Conservation (phyloP, 306 rosid species). For the Cicer chorassanicum region DNA sequence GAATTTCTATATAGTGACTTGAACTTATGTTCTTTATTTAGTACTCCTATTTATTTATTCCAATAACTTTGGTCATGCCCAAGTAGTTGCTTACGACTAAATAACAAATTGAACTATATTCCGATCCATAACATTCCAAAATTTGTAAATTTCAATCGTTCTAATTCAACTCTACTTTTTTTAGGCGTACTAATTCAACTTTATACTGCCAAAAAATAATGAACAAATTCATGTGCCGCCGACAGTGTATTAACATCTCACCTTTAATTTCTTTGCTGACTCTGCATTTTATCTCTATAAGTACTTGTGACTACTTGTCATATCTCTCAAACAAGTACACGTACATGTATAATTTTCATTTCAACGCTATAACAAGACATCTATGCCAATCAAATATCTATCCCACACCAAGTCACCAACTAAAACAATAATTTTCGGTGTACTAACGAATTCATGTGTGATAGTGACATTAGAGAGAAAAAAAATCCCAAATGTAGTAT, state of each 20-base stretch:
- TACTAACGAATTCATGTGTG: slow-evolving; percentile 40
- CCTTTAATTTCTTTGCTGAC: slow-evolving; percentile 10
- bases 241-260: slow-evolving; percentile 38
- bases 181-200: background rate
- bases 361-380: slow-evolving; percentile 4
- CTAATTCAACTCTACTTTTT: background rate
- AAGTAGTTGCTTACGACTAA: background rate
- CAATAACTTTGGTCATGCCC: background rate
- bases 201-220: background rate
- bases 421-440: slow-evolving; percentile 24
- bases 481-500: background rate
- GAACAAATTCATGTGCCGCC: slow-evolving; percentile 41
- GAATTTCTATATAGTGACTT: background rate
- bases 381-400: slow-evolving; percentile 17
- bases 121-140: background rate
- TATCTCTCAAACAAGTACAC: slow-evolving; percentile 44
- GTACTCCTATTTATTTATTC: background rate
- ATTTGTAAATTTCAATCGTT: background rate
- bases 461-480: background rate
- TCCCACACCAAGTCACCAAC: slow-evolving; percentile 24
- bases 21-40: background rate
- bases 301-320: slow-evolving; percentile 36
- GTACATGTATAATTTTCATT: slow-evolving; percentile 30
- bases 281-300: slow-evolving; percentile 11
- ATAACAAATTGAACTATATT: slow-evolving; percentile 4